Base-by-base conservation (phyloP, 2,329 filamentous ascomycete genomes). In the Cladorrhinum sp. region DNA sequence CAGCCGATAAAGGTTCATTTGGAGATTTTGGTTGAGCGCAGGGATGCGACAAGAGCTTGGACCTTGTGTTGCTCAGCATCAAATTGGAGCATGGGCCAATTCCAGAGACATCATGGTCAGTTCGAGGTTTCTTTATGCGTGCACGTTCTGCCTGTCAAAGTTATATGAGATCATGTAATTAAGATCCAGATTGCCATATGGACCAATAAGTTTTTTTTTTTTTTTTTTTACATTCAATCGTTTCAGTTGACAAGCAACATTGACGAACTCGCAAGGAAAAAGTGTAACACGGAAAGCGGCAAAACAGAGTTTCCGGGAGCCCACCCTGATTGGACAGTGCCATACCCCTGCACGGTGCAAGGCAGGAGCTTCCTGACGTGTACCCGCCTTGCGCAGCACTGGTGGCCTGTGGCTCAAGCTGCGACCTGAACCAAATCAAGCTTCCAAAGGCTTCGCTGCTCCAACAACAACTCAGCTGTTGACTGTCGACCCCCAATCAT, bases 281-380 rank as follows among this genome's bases (percentile, higher is more conserved):
- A n/a, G n/a, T n/a, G n/a, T n/a, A n/a, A n/a, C n/a, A n/a, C n/a
- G 18, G 42, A 46, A 39, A 24, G 18, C 21, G 39, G 64, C 62
- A 64, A 64, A 59, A 64, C 62, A 26, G 2, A 39, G 54, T 23
- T 24, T 16, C 58, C 61, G 57, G 4, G 53, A 5, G 9, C 16
- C 16, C 2, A 7, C 7, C 3, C 21, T 61, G 42, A 61, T 65
- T 68, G 61, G 65, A 4, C 7, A 3, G 21, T 1, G 18, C 6
- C 21, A 12, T 51, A 52, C 33, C 51, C 24, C 18, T 28, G 51
- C 23, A 18, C 24, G 2, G n/a, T 30, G 65, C 66, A 67, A 69
- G 67, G 67, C 67, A 69, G 67, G 67, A 69, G 66, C 65, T 67
- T 64, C 65, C 67, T 69, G 65, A 69, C 67, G 66, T 68, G 66